phyloP scores from a whole-genome alignment of 2,329 filamentous ascomycete species.

The Aspergillus proliferans region DNA sequence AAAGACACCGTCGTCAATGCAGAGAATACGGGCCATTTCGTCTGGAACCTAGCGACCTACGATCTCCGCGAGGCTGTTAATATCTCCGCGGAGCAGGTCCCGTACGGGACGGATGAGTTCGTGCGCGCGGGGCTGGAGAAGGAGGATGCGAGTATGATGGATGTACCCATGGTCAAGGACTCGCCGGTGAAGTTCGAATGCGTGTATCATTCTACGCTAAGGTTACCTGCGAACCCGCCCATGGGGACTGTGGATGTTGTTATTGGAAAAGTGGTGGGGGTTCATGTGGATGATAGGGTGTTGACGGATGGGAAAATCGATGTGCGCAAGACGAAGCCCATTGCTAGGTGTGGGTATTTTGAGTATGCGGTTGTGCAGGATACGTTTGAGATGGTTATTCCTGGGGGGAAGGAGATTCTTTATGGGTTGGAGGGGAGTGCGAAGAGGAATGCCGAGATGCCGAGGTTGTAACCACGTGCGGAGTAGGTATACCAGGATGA shows the following conservation, averaged over 20 bases:
- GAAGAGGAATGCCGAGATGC: slow-evolving; percentile 12
- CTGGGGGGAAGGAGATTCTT: slow-evolving; percentile 29
- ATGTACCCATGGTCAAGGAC: slow-evolving; percentile 47
- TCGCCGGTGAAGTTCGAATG: slow-evolving; percentile 57
- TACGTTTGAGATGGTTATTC: slow-evolving; percentile 55
- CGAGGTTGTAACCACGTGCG: not conserved
- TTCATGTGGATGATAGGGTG: slow-evolving; percentile 52
- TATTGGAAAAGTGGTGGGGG: slow-evolving; percentile 51
- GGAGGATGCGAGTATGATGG: slow-evolving; percentile 34
- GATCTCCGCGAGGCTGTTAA: slow-evolving; percentile 52
- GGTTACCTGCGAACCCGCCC: slow-evolving; percentile 51
- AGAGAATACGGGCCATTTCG: slow-evolving; percentile 51
- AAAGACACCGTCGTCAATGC: slow-evolving; percentile 56
- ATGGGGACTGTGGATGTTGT: slow-evolving; percentile 55
- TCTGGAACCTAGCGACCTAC: slow-evolving; percentile 56
- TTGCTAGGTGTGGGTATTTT: slow-evolving; percentile 56
- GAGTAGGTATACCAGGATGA: slow-evolving; percentile 1
- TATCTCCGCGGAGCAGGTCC: slow-evolving; percentile 46
- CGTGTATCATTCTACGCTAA: slow-evolving; percentile 49
- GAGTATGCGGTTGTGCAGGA: slow-evolving; percentile 52
- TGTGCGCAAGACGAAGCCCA: slow-evolving; percentile 52
- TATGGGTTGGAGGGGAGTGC: slow-evolving; percentile 37
- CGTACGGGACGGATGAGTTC: slow-evolving; percentile 51
- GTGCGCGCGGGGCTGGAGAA: slow-evolving; percentile 45
- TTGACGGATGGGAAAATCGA: slow-evolving; percentile 52